These are phyloP conservation scores for Boletus speciosus DNA, from an alignment of 768 basidiomycete genomes.

Conservation along the genomic window DNA sequence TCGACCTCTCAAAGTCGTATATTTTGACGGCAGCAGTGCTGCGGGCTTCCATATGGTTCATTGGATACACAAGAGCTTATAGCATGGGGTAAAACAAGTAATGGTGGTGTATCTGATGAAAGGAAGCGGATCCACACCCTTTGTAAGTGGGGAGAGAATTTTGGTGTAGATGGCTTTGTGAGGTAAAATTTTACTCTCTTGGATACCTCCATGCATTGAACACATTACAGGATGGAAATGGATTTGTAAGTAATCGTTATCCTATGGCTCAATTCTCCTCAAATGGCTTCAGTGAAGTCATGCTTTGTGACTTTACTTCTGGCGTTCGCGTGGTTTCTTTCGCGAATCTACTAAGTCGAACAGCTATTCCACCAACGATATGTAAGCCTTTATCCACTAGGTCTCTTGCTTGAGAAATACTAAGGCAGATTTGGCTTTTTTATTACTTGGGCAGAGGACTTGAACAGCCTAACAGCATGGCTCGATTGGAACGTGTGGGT, in stretches of 20 bases:
- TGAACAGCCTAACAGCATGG: slow-evolving; percentile 44
- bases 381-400: neutral
- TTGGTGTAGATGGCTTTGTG: slow-evolving; percentile 45
- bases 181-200: slow-evolving; percentile 25
- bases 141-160: slow-evolving; percentile 44
- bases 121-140: slow-evolving; percentile 35
- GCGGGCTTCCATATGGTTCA: slow-evolving; percentile 38
- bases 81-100: slow-evolving; percentile 34
- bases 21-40: slow-evolving; percentile 53
- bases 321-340: slow-evolving; percentile 25
- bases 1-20: slow-evolving; percentile 41
- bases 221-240: slow-evolving; percentile 25
- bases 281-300: slow-evolving; percentile 29
- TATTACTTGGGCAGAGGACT: slow-evolving; percentile 33
- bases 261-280: neutral
- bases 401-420: neutral
- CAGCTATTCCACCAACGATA: rapidly evolving
- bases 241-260: slow-evolving; percentile 26
- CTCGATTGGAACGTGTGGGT: slow-evolving; percentile 53
- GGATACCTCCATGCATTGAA: neutral
- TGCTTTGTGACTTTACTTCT: slow-evolving; percentile 33
- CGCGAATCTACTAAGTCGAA: slow-evolving; percentile 3
- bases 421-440: slow-evolving; percentile 2
- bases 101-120: slow-evolving; percentile 28
- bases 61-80: slow-evolving; percentile 50